Evolutionary conservation across 83 land plant genomes (phyloP), one percentile per base, ranked within the genome.

Genomic region (Diphasiastrum complanatum): DNA sequence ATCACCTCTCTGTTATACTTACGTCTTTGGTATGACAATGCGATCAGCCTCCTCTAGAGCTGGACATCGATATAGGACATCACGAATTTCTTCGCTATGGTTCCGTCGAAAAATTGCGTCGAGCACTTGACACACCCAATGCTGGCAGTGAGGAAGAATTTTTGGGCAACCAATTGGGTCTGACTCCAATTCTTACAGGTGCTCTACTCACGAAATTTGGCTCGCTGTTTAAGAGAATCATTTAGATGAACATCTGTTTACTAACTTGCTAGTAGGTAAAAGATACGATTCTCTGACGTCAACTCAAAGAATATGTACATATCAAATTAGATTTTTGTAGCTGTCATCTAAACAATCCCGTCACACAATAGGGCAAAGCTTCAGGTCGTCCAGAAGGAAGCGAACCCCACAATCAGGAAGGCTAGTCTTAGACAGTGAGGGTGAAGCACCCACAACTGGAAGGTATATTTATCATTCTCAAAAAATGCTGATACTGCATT

Each of bases 91-190:
- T 8, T 8, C 47, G 56, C 37, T 49, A 41, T 12, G 66, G 66
- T 8, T 64, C 66, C 5, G 66, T 64, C 41, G 66, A 64, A 35
- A 64, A 64, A 49, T 56, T 64, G 30, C 60, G 66, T 29, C 40
- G 37, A 33, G 66, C 66, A 33, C 66, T 64, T 18, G 56, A 64
- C 47, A 64, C 56, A 14, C 66, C 66, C 22, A 64, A 27, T n/a
- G 30, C 66, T 11, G 56, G 60, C 35, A 64, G 66, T 45, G 32
- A 24, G 3, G 66, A 64, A 32, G 66, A 64, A 20, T 28, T 33
- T 45, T 50, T 47, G 23, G 60, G 66, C 29, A 64, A 33, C 1
- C 60, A 33, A 49, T 29, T 51, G 27, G 58, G 66, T 32, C 56
- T 50, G 20, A 64, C 66, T 25, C 66, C 66, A 20, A 32, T 35